phyloP scores from a whole-genome alignment of 1,284 basidiomycete species.

The Cutaneotrichosporon cavernicola region DNA sequence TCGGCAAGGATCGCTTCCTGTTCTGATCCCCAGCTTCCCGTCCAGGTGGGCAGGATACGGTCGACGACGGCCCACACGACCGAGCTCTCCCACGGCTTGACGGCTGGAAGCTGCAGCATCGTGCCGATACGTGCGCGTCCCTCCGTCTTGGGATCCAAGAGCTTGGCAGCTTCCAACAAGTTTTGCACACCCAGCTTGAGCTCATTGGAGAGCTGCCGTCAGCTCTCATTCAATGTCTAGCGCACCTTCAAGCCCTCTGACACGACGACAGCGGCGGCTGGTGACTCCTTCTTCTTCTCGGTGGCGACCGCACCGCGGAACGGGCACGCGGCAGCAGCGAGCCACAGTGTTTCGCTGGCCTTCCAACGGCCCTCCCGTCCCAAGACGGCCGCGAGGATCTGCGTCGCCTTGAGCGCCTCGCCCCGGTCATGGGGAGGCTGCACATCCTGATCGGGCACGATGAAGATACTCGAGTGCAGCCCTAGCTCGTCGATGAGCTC shows the following conservation, averaged over 20 bases:
- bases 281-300: slow-evolving; percentile 64
- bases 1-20: slow-evolving; percentile 58
- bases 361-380: slow-evolving; percentile 27
- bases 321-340: slow-evolving; percentile 68
- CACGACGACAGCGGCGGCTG: slow-evolving; percentile 68
- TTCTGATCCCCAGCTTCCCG: slow-evolving; percentile 54
- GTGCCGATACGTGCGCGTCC: slow-evolving; percentile 44
- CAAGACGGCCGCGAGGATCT: slow-evolving; percentile 60
- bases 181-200: slow-evolving; percentile 72
- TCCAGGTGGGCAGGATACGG: slow-evolving; percentile 65
- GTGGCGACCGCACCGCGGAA: slow-evolving; percentile 62
- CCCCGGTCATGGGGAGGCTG: slow-evolving; percentile 50
- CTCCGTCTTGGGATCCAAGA: slow-evolving; percentile 60
- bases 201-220: slow-evolving; percentile 64
- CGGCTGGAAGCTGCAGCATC: slow-evolving; percentile 33
- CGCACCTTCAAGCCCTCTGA: slow-evolving; percentile 72
- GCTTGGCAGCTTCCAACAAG: slow-evolving; percentile 62
- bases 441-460: slow-evolving; percentile 52
- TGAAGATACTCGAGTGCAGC: slow-evolving; percentile 71
- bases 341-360: slow-evolving; percentile 63
- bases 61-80: slow-evolving; percentile 72
- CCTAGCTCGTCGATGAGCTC: slow-evolving; percentile 67
- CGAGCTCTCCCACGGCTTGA: slow-evolving; percentile 63
- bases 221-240: background rate
- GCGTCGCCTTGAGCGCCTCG: slow-evolving; percentile 60